Evolutionary conservation across 129 eudicot species (phyloP), one percentile per base, ranked within the genome.

Genomic region (Tagetes erecta): DNA sequence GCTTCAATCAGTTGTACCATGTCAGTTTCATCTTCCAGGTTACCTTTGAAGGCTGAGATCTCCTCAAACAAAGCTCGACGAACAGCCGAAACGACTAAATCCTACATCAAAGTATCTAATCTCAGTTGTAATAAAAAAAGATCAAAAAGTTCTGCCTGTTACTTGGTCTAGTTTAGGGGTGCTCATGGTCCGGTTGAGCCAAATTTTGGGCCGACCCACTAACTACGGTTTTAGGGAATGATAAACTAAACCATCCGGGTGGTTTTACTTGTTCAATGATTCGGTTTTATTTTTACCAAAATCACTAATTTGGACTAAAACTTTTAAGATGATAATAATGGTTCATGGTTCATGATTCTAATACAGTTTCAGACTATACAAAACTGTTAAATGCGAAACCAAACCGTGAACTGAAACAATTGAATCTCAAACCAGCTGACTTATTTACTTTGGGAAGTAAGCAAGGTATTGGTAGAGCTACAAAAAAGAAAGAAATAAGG

Each of bases 11-110:
- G 85, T 8, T 50, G 84, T 40, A 42, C 52, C 75, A 87, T 64
- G 11, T 85, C 83, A 7, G 76, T 77, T 13, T 72, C 90, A 58
- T 82, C 71, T 71, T 80, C 82, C 6, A 82, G 3, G 34, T 81
- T 70, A 65, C 91, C 90, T 50, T 76, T 52, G 55, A 84, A 87
- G 30, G 88, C 67, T 41, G 95, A 78, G 44, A 82, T 66, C 27
- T 82, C 81, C 46, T 82, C 70, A 51, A 69, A 89, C 14, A 92
- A 73, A 40, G 82, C 55, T 64, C 82, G 74, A 31, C 96, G 94
- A 45, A 87, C 97, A 72, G 78, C 71, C 56, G 68, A 78, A 37
- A 92, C 95, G 30, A 84, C 75, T 14, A 66, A 71, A 80, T 87
- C 96, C 98, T 92, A 81, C 56, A 71, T 6, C 41, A 53, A 62